A percentile compares a stretch with the other conserved stretches of the same genome.
phyloP scores from a whole-genome alignment of 768 basidiomycete genomes.

The Kwoniella heveanensis region DNA sequence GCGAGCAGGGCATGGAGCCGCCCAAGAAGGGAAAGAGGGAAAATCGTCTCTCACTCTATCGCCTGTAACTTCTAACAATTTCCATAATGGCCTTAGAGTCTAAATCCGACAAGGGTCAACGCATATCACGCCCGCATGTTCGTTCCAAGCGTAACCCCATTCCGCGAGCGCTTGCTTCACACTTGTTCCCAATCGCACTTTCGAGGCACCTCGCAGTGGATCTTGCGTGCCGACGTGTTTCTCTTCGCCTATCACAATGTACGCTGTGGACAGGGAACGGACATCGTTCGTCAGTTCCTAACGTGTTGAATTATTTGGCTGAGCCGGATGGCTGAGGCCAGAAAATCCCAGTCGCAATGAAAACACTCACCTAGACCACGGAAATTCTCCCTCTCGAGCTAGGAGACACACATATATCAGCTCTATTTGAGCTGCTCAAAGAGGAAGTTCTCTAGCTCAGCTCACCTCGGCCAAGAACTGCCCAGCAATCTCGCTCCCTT shows the following conservation, averaged over 20 bases:
- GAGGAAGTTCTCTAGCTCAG: no score
- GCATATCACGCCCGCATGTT: slow-evolving; percentile 85
- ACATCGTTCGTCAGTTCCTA: slow-evolving; percentile 12
- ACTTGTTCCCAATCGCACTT: slow-evolving; percentile 77
- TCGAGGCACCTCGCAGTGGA: slow-evolving; percentile 74
- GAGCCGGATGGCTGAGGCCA: not conserved
- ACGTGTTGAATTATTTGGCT: no score
- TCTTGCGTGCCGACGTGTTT: slow-evolving; percentile 95
- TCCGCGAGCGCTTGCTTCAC: slow-evolving; percentile 88
- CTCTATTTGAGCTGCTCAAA: not conserved
- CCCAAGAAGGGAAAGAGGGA: no score
- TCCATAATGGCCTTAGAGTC: not conserved
- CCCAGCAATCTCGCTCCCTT: slow-evolving; percentile 87
- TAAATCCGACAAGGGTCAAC: slow-evolving; percentile 63
- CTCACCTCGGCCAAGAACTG: slow-evolving; percentile 83
- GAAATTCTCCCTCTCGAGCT: slow-evolving; percentile 86
- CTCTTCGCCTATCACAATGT: slow-evolving; percentile 89
- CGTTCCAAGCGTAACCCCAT: slow-evolving; percentile 96
- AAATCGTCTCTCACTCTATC: not conserved
- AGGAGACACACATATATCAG: not conserved
- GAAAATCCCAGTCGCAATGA: not conserved
- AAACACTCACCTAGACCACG: slow-evolving; percentile 74
- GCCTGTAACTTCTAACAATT: not conserved
- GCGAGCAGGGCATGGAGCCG: no score
- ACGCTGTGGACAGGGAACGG: slow-evolving; percentile 62